Base-by-base conservation (phyloP, 495 filamentous ascomycete species). In the Cladorrhinum samala region DNA sequence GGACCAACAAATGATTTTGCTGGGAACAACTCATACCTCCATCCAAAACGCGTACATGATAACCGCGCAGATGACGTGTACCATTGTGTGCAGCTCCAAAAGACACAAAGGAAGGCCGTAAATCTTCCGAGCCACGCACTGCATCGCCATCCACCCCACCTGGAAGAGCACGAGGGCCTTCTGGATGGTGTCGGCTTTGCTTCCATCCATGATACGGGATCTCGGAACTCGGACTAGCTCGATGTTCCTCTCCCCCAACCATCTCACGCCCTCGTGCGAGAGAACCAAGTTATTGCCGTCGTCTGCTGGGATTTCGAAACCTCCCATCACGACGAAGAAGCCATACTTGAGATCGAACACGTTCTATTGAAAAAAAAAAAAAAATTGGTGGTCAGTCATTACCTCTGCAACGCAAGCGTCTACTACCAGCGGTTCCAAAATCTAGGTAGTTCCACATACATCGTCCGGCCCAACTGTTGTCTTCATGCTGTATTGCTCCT, bases 51-150 rank as follows among this genome's bases (percentile, higher is more conserved):
- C 16, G 42, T 72, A 73, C 36, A 71, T 50, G 2, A 56, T 8
- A 3, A 73, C 18, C 18, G 69, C 68, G 41, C 68, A 72, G 6
- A 65, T 2, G 14, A 71, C 67, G 52, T 74, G 70, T 0, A 64
- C 62, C 30, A 72, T 54, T 1, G 63, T 70, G 52, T 72, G 67
- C 4, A 73, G 21, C 38, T 75, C 71, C 0, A 75, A 54, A 2
- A 74, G 45, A 2, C 64, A 54, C 3, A 66, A 43, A 0, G 65
- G 69, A 2, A 70, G 61, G 1, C 49, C 44, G 44, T 25, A 37
- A 1, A 27, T 58, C 13, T 42, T 46, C 25, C 55, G 43, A 4
- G 57, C 62, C 33, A 66, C 48, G 56, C 50, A 50, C 21, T 69
- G 62, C 2, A 68, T 21, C 2, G 65, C 40, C 47, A 74, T 55